phyloP scores from a whole-genome alignment of 495 filamentous ascomycete species.

The Hypoxylon crocopeplum region DNA sequence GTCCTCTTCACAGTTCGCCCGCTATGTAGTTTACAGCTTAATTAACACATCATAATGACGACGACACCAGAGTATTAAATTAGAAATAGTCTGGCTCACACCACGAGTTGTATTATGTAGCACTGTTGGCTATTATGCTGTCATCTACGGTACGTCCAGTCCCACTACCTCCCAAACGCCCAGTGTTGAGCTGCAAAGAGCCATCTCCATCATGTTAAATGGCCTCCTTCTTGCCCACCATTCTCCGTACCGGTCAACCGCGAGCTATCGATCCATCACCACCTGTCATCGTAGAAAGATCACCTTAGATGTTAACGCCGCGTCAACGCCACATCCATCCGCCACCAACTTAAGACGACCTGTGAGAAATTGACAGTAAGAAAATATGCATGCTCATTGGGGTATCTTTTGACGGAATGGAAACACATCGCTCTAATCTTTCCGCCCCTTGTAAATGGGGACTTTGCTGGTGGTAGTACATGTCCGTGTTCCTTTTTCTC shows the following conservation, averaged over 20 bases:
- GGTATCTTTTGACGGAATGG: constrained; percentile 29
- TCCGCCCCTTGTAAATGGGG: constrained; percentile 15
- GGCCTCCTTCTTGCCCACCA: background rate
- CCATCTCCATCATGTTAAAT: background rate
- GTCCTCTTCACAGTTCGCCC: too few relatives aligned
- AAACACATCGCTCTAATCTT: constrained; percentile 29
- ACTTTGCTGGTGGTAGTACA: constrained; percentile 27
- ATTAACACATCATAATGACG: background rate
- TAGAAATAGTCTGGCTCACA: background rate
- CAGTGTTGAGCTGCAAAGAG: constrained; percentile 1
- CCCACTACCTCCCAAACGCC: background rate
- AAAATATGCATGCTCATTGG: constrained; percentile 32
- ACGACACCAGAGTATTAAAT: background rate
- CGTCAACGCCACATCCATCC: background rate
- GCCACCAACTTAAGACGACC: too few relatives aligned
- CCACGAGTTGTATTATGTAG: constrained; percentile 4
- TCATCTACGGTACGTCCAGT: constrained; percentile 2
- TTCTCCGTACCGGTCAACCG: background rate
- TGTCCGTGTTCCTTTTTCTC: constrained; percentile 16
- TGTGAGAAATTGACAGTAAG: background rate
- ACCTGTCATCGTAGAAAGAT: background rate
- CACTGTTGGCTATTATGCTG: constrained; percentile 1
- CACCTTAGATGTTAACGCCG: constrained; percentile 1
- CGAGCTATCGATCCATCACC: background rate
- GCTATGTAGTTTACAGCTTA: too few relatives aligned